These are phyloP conservation scores for Solanum pinnatisectum DNA, from an alignment of 257 asterid genomes.

Conservation along the genomic window DNA sequence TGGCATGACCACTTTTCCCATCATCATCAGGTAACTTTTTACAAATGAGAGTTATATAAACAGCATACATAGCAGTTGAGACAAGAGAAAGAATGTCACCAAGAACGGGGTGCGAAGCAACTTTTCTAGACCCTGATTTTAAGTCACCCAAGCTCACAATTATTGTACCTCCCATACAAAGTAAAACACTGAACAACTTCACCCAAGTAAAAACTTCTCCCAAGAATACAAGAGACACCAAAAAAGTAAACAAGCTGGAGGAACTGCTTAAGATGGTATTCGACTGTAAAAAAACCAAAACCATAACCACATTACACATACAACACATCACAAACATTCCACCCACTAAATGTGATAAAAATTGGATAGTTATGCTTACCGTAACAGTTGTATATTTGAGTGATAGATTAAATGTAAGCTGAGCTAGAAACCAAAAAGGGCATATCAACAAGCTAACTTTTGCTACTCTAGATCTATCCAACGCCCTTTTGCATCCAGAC, in stretches of 20 bases:
- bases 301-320: background rate
- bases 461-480: conserved; percentile 80
- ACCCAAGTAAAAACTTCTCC: conserved; percentile 85
- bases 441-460: conserved; percentile 81
- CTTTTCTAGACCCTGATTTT: conserved; percentile 27
- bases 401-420: conserved; percentile 83
- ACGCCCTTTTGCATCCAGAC: conserved; percentile 73
- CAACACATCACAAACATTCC: background rate
- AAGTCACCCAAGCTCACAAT: conserved; percentile 85
- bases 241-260: conserved; percentile 85
- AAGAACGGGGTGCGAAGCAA: conserved; percentile 57
- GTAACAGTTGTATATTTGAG: conserved; percentile 95
- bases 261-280: conserved; percentile 90
- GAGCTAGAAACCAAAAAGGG: conserved; percentile 92
- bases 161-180: conserved; percentile 91
- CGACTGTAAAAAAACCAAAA: conserved; percentile 32
- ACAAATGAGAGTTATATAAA: conserved; percentile 78
- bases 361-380: conserved; percentile 28
- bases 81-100: conserved; percentile 71
- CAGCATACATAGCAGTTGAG: conserved; percentile 82
- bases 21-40: conserved; percentile 80
- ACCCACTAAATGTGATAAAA: background rate
- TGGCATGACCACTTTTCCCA: conserved; percentile 39
- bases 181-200: conserved; percentile 71
- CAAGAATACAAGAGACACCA: conserved; percentile 78